These are phyloP conservation scores for Stemphylium beticola DNA, from an alignment of 2,329 filamentous ascomycete genomes.

Conservation along the genomic window DNA sequence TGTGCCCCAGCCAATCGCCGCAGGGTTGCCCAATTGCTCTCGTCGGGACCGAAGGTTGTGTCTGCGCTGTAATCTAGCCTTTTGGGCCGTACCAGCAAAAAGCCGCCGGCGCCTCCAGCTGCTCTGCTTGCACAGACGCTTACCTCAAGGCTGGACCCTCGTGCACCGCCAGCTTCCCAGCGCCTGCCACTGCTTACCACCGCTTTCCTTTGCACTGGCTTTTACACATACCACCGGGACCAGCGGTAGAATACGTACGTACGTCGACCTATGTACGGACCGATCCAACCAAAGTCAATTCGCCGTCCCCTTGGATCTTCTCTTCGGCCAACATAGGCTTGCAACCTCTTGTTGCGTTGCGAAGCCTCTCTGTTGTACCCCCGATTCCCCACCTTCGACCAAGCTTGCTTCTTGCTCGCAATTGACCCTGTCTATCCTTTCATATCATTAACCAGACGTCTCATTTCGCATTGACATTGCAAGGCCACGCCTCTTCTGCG, in stretches of 20 bases:
- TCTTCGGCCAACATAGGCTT: constrained; percentile 11
- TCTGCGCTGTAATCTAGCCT: constrained; percentile 36
- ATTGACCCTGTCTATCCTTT: constrained; percentile 15
- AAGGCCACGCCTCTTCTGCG: not conserved
- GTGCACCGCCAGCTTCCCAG: constrained; percentile 14
- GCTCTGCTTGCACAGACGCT: constrained; percentile 19
- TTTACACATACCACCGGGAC: constrained; percentile 19
- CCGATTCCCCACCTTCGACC: constrained; percentile 11
- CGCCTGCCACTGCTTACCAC: constrained; percentile 14
- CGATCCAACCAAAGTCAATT: constrained; percentile 17
- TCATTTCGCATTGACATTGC: constrained; percentile 1
- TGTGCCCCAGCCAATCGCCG: constrained; percentile 40
- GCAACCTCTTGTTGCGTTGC: constrained; percentile 15
- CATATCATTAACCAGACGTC: constrained; percentile 5
- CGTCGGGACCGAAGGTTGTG: constrained; percentile 33
- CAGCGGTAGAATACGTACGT: constrained; percentile 20
- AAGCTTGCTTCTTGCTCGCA: constrained; percentile 17
- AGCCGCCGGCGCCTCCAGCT: constrained; percentile 26
- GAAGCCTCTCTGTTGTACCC: constrained; percentile 13
- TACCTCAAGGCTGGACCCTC: constrained; percentile 23
- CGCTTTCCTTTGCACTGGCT: constrained; percentile 8
- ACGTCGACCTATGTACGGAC: constrained; percentile 18
- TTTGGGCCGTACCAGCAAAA: constrained; percentile 23
- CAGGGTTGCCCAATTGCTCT: constrained; percentile 34
- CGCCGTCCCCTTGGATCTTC: constrained; percentile 16